A percentile compares a stretch with the other conserved stretches of the same genome.
These are phyloP conservation scores for Thraustochytrium striatum DNA, from an alignment of 352 stramenopile species.

Conservation along the genomic window DNA sequence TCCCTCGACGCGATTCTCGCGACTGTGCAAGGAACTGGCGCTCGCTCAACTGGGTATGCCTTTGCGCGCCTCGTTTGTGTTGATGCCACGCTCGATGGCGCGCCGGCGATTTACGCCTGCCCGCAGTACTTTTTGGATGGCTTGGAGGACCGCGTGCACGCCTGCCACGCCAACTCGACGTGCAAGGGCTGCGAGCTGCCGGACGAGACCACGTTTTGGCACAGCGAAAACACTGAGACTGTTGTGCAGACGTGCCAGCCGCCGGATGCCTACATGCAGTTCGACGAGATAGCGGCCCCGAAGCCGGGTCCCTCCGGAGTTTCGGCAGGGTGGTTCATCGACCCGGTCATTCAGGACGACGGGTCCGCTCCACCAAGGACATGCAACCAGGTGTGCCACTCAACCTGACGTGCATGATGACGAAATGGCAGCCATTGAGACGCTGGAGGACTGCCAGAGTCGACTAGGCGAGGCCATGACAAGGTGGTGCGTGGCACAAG, in stretches of 20 bases:
- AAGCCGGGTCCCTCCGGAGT: background rate
- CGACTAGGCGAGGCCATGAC: background rate
- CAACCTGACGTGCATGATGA: slow-evolving; percentile 1
- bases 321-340: slow-evolving; percentile 11
- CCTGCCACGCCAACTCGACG: background rate
- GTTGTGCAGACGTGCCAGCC: background rate
- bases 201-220: background rate
- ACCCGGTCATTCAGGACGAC: background rate
- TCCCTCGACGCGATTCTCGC: background rate
- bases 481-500: slow-evolving; percentile 10
- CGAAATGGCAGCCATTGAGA: background rate
- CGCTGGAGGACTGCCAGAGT: background rate
- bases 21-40: background rate
- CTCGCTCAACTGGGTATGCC: background rate
- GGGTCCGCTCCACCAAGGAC: background rate
- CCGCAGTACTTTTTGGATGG: slow-evolving; percentile 31
- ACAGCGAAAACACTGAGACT: background rate
- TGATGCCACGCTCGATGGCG: background rate
- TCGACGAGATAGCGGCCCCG: background rate
- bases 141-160: slow-evolving; percentile 14
- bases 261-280: slow-evolving; percentile 25
- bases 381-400: slow-evolving; percentile 29
- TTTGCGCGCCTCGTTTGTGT: slow-evolving; percentile 35
- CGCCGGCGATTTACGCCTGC: background rate
- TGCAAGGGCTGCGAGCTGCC: background rate